These are phyloP conservation scores for Alternaria gansuensis DNA, from an alignment of 2,329 filamentous ascomycete genomes.

Conservation along the genomic window DNA sequence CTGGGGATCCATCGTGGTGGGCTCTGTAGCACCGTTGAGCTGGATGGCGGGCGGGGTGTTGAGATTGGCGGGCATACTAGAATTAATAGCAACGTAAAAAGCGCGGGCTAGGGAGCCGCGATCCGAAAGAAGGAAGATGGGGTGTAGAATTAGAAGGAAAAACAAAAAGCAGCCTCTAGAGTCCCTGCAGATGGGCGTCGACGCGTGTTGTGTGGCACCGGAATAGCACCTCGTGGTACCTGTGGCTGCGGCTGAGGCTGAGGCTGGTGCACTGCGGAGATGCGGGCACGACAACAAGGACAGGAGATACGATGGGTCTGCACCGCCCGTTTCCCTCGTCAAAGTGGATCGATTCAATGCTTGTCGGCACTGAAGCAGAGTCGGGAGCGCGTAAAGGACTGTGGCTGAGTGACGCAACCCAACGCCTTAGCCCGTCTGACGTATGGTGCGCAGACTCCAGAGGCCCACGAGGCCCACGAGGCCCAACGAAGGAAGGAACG, in stretches of 20 bases:
- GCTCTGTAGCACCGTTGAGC: constrained; percentile 46
- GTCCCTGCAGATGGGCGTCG: constrained; percentile 19
- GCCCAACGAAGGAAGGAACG: constrained; percentile 24
- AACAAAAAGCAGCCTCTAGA: constrained; percentile 11
- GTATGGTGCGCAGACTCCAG: constrained; percentile 1
- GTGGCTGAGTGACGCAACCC: constrained; percentile 38
- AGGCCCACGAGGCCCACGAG: constrained; percentile 1
- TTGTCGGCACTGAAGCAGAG: constrained; percentile 30
- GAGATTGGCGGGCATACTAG: constrained; percentile 36
- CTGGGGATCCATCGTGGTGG: constrained; percentile 42
- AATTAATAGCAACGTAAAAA: constrained; percentile 21
- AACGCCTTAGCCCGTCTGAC: constrained; percentile 27
- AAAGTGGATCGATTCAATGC: constrained; percentile 25
- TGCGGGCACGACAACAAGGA: constrained; percentile 19
- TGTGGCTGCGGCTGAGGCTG: constrained; percentile 43
- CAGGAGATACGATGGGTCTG: constrained; percentile 22
- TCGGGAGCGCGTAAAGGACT: constrained; percentile 26
- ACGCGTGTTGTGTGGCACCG: constrained; percentile 46
- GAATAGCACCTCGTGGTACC: constrained; percentile 20
- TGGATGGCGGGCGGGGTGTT: constrained; percentile 42
- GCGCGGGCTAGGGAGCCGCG: constrained; percentile 18
- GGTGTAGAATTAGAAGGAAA: constrained; percentile 13
- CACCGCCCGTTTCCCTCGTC: constrained; percentile 24
- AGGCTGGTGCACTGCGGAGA: constrained; percentile 33
- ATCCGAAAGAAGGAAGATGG: constrained; percentile 12